Evolutionary conservation across 2,329 filamentous ascomycete genomes (phyloP).

Genomic region (Fusarium sp.): DNA sequence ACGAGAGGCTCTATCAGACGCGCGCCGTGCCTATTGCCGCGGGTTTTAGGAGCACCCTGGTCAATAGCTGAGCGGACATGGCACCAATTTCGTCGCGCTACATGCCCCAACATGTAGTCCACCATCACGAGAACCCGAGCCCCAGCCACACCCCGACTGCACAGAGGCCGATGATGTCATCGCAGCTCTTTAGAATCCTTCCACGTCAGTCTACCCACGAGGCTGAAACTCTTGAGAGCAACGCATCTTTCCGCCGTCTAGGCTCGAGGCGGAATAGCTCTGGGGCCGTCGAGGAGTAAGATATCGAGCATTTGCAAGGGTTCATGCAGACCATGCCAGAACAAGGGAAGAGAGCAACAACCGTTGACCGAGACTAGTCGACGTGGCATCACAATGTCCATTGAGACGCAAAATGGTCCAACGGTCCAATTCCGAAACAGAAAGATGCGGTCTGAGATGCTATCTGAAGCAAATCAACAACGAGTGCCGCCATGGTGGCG

Average conservation of each 20-base stretch:
- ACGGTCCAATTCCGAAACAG: slow-evolving; percentile 1
- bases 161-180: slow-evolving; percentile 37
- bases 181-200: slow-evolving; percentile 27
- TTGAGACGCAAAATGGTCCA: slow-evolving; percentile 1
- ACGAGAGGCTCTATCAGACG: slow-evolving; percentile 12
- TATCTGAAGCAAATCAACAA: not conserved
- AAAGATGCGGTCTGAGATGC: not conserved
- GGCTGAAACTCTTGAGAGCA: slow-evolving; percentile 38
- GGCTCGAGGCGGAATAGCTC: not conserved
- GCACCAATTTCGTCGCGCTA: slow-evolving; percentile 20
- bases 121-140: slow-evolving; percentile 25
- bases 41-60: slow-evolving; percentile 19
- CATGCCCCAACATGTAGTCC: slow-evolving; percentile 18
- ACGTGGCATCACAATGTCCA: slow-evolving; percentile 39
- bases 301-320: slow-evolving; percentile 15
- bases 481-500: slow-evolving; percentile 21
- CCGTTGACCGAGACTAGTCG: slow-evolving; percentile 28
- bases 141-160: slow-evolving; percentile 23
- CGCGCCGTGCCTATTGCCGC: slow-evolving; percentile 10
- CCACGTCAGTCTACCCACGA: slow-evolving; percentile 41
- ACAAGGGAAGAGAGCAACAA: slow-evolving; percentile 17
- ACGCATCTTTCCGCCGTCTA: slow-evolving; percentile 1
- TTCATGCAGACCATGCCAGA: slow-evolving; percentile 11
- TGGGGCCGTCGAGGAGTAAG: slow-evolving; percentile 10
- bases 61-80: slow-evolving; percentile 23